phyloP scores from a whole-genome alignment of 768 basidiomycete species.

The Rubroboletus satanas region DNA sequence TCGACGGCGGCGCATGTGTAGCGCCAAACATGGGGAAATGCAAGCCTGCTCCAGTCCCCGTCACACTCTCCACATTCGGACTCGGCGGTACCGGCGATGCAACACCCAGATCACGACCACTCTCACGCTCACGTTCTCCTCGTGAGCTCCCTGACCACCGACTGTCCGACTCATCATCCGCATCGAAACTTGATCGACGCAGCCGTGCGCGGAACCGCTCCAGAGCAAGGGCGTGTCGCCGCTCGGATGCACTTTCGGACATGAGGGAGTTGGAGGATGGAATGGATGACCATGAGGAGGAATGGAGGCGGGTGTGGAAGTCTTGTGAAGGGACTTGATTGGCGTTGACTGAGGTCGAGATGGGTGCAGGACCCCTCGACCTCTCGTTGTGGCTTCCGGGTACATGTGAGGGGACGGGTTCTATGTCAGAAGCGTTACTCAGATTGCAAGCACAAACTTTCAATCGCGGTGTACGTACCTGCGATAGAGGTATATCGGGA shows the following conservation, averaged over 20 bases:
- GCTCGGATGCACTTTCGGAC: constrained; percentile 43
- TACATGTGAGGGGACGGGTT: constrained; percentile 15
- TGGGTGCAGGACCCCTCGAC: constrained; percentile 14
- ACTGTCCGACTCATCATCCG: constrained; percentile 23
- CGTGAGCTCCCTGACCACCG: constrained; percentile 21
- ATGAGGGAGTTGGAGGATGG: constrained; percentile 39
- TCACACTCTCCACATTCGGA: constrained; percentile 13
- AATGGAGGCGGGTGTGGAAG: constrained; percentile 16
- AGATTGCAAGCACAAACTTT: background rate
- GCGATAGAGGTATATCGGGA: constrained; percentile 9
- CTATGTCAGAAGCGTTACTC: constrained; percentile 11
- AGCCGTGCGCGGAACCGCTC: constrained; percentile 30
- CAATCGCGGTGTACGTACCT: constrained; percentile 8
- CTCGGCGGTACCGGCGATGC: constrained; percentile 13
- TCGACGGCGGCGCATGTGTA: background rate
- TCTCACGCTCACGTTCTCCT: constrained; percentile 15
- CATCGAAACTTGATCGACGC: constrained; percentile 21
- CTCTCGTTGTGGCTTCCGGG: constrained; percentile 11
- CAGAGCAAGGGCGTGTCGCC: constrained; percentile 36
- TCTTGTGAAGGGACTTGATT: constrained; percentile 13
- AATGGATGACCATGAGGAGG: constrained; percentile 30
- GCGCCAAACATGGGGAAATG: constrained; percentile 7
- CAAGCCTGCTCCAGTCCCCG: constrained; percentile 5
- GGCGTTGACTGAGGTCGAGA: background rate
- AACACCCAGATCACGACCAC: constrained; percentile 6